These are phyloP conservation scores for Hortaea sp. DNA, from an alignment of 2,329 filamentous ascomycete species.

Conservation along the genomic window DNA sequence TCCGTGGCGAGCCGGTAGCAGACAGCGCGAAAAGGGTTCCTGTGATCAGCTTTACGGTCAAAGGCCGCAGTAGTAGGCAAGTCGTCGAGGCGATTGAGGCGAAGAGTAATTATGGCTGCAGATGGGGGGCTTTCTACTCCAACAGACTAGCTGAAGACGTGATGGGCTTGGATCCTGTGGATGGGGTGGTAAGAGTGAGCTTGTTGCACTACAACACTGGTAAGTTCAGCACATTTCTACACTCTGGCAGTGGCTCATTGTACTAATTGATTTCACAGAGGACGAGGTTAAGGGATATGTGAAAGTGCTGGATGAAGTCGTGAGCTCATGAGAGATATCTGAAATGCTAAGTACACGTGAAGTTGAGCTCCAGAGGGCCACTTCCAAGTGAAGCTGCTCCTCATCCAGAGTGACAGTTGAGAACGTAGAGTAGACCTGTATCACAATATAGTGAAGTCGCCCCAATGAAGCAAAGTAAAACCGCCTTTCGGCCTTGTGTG, in stretches of 20 bases:
- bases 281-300: conserved; percentile 48
- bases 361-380: background rate
- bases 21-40: conserved; percentile 46
- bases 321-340: conserved; percentile 1
- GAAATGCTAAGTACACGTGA: background rate
- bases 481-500: no score
- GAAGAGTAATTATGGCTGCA: conserved; percentile 49
- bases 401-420: no score
- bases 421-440: no score
- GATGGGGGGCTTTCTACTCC: conserved; percentile 61
- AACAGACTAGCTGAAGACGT: conserved; percentile 52
- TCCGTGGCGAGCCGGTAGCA: conserved; percentile 47
- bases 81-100: conserved; percentile 55
- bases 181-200: conserved; percentile 60
- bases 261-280: conserved; percentile 27
- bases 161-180: conserved; percentile 43
- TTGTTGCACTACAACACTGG: conserved; percentile 64
- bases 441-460: no score
- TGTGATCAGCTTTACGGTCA: conserved; percentile 57
- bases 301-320: conserved; percentile 41
- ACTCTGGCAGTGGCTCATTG: background rate
- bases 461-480: no score
- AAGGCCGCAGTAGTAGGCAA: conserved; percentile 45
- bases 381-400: background rate
- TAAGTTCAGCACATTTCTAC: conserved; percentile 28